Evolutionary conservation across 2,329 filamentous ascomycete genomes (phyloP), one percentile per base, ranked within the genome.

Genomic region (Arthrocladium fulminans): DNA sequence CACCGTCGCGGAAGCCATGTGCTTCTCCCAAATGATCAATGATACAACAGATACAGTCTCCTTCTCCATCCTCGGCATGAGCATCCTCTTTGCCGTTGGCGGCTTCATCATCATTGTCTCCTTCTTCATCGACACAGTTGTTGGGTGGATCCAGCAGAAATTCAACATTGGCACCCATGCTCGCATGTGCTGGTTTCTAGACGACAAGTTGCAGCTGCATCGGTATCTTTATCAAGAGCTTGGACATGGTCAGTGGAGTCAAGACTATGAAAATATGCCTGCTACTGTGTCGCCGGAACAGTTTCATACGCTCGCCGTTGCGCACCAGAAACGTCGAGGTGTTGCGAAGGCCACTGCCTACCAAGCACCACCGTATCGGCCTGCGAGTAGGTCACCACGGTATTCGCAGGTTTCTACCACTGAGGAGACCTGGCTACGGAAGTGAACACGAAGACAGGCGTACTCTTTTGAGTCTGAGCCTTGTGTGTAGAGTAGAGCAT

Each of bases 161-260:
- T 6, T 40, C 9, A 30, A 34, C 17, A 23, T 27, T 13, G 52
- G 52, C 15, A 22, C 23, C 6, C 54, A 49, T 35, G 49, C 53
- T 20, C 30, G 52, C 2, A 20, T 55, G 19, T 29, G 54, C 23
- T 60, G 56, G 56, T 45, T 49, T 1, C 10, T 57, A 20, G 55
- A 59, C 25, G 55, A 53, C 17, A 59, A 55, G 29, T 30, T 59
- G 22, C 58, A 60, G 47, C 41, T 60, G 5, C 58, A 60, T 27
- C 41, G 57, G 2, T 41, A 59, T 38, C 53, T 53, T n/a, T 57
- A 53, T 41, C 56, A 60, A 37, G 57, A 51, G 24, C 51, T 51
- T 5, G 54, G 54, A 10, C 51, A 57, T 48, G 52, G 57, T 8
- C 25, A 47, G 15, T 57, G 54, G 56, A 46, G 13, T 12, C 29